Conservation (phyloP, 805 yeast species). For the Grigorovia transvaalensis region DNA sequence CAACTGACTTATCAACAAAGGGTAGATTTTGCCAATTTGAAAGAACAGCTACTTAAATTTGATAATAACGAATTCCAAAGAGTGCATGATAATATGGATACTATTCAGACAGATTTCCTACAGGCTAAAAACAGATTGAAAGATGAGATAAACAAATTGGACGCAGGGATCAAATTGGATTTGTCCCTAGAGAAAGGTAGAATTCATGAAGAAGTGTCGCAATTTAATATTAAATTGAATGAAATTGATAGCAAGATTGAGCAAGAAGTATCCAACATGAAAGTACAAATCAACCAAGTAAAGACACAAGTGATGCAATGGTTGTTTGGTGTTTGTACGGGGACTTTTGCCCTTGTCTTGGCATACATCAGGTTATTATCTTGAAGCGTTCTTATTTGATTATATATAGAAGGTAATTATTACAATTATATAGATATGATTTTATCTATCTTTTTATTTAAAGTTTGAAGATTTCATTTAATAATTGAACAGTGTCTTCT, state of each 20-base stretch:
- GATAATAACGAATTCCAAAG: conserved; percentile 79
- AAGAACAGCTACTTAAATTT: conserved; percentile 81
- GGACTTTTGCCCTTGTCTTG: conserved; percentile 88
- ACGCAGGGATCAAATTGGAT: conserved; percentile 85
- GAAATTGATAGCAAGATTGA: conserved; percentile 93
- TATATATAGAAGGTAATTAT: not conserved
- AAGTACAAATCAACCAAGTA: conserved; percentile 88
- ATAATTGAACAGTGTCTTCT: conserved; percentile 74
- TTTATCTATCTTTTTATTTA: conserved; percentile 4
- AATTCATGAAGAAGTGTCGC: conserved; percentile 85
- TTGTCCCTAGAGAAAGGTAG: conserved; percentile 90
- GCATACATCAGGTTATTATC: conserved; percentile 83
- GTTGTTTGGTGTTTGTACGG: conserved; percentile 96
- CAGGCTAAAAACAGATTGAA: conserved; percentile 72
- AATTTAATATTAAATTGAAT: conserved; percentile 85
- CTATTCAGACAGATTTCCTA: conserved; percentile 73
- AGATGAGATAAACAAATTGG: conserved; percentile 84
- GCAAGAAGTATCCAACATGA: conserved; percentile 90
- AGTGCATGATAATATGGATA: conserved; percentile 78
- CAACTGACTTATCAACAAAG: conserved; percentile 89
- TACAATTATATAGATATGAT: not conserved
- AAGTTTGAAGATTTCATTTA: conserved; percentile 63
- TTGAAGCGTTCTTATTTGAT: conserved; percentile 15
- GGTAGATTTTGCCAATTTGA: conserved; percentile 89
- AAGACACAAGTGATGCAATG: conserved; percentile 97